Conservation (phyloP, 305 asterid genomes). For the Fraxinus sp. region DNA sequence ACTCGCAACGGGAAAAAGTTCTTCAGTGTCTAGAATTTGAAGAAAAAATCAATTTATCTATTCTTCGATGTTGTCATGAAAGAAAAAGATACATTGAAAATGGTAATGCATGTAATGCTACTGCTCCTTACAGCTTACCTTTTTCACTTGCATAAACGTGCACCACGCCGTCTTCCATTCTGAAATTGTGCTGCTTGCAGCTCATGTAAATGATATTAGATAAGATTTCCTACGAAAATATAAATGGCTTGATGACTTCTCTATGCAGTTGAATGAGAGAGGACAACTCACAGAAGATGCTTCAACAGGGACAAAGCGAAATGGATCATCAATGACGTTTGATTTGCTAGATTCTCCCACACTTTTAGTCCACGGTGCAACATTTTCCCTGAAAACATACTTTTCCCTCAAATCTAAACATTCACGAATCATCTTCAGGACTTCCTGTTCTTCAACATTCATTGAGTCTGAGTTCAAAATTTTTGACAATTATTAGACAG, state of each 20-base stretch:
- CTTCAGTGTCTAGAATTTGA: slow-evolving; percentile 59
- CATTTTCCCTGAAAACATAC: slow-evolving; percentile 73
- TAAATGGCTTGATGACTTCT: slow-evolving; percentile 22
- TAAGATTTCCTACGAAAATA: slow-evolving; percentile 25
- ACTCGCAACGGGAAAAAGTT: slow-evolving; percentile 79
- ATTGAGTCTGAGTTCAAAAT: slow-evolving; percentile 51
- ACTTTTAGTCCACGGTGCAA: slow-evolving; percentile 70
- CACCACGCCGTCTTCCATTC: slow-evolving; percentile 89
- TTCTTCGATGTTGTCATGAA: background rate
- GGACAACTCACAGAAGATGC: slow-evolving; percentile 76
- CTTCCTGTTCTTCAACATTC: slow-evolving; percentile 82
- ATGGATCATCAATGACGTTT: slow-evolving; percentile 53
- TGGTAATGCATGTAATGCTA: slow-evolving; percentile 11
- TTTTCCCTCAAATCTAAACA: slow-evolving; percentile 79
- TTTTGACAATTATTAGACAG: slow-evolving; percentile 33
- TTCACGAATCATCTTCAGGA: slow-evolving; percentile 69
- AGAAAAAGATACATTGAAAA: slow-evolving; percentile 2
- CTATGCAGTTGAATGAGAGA: slow-evolving; percentile 26
- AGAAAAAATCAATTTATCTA: slow-evolving; percentile 10
- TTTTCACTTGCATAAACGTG: slow-evolving; percentile 70
- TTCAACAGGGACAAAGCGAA: slow-evolving; percentile 64
- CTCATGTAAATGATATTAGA: slow-evolving; percentile 29
- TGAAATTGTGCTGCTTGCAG: slow-evolving; percentile 66
- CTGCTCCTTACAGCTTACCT: slow-evolving; percentile 47
- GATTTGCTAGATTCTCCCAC: slow-evolving; percentile 37